Base-by-base conservation (phyloP, 495 filamentous ascomycete genomes). In the Talaromyces wortmannii region DNA sequence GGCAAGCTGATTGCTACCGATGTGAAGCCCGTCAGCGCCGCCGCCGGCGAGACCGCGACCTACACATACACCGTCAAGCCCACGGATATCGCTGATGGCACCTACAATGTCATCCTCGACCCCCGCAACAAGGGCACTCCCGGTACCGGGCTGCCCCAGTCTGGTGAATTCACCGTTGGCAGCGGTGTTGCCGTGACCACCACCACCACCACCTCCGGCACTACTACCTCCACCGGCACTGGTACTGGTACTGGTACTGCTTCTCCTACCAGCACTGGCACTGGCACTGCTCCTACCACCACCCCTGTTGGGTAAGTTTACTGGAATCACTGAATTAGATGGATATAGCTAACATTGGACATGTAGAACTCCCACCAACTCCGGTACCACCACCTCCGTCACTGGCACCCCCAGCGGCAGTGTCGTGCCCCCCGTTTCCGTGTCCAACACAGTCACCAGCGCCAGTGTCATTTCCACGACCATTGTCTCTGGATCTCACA, bases 141-240 rank as follows among this genome's bases (percentile, higher is more conserved):
- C 5, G 36, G 36, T 10, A 42, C 36, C 29, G 40, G 36, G 16
- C 44, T 45, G 8, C 52, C 52, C 1, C 36, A 53, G 15, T 53
- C 52, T 13, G 52, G 52, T 23, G 52, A n/a, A 31, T 53, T 53
- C 52, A 53, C 52, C 12, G 31, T 53, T 45, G 36, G 31, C 23
- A 53, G 44, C 31, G 52, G 52, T 32, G 42, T 12, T 10, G 42
- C 7, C 32, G 52, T 18, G 15, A 33, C 49, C 10, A 51, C 49
- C 15, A 32, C 40, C 7, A 15, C 40, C 0, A 30, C 52, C 6
- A 16, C 52, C 17, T 29, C 29, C n/a, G 32, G 12, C 10, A 30
- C 47, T 49, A 31, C 47, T 42, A 23, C 16, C 43, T 52, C 50
- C 12, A 15, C 17, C 2, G 31, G 30, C n/a, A 51, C 32, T 10